These are phyloP conservation scores for Suillus ampliporus DNA, from an alignment of 768 basidiomycete species.

Conservation along the genomic window DNA sequence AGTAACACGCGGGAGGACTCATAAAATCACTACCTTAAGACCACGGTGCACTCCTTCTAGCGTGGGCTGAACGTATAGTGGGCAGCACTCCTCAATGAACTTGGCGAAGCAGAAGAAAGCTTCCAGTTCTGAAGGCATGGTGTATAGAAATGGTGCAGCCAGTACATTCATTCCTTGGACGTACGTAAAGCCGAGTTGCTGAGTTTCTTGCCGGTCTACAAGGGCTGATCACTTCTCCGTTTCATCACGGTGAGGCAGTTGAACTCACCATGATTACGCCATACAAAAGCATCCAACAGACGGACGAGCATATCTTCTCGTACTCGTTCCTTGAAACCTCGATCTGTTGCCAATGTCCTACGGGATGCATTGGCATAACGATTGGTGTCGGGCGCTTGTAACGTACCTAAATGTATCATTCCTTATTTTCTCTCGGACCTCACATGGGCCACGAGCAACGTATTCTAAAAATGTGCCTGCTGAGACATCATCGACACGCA, in stretches of 20 bases:
- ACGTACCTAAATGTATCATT: slow-evolving; percentile 94
- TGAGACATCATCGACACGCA: slow-evolving; percentile 81
- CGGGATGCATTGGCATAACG: slow-evolving; percentile 9
- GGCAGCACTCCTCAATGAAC: slow-evolving; percentile 95
- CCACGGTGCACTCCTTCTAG: slow-evolving; percentile 95
- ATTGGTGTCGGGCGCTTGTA: background rate
- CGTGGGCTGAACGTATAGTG: slow-evolving; percentile 96
- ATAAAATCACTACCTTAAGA: slow-evolving; percentile 68
- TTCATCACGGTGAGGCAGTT: background rate
- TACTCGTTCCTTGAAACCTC: slow-evolving; percentile 96
- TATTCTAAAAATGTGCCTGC: slow-evolving; percentile 77
- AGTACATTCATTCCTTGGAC: slow-evolving; percentile 99
- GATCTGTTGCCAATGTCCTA: slow-evolving; percentile 94
- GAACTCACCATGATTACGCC: slow-evolving; percentile 83
- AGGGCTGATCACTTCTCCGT: background rate
- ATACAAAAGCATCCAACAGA: slow-evolving; percentile 96
- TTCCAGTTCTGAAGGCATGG: slow-evolving; percentile 97
- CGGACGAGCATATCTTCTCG: slow-evolving; percentile 97
- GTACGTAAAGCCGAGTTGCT: slow-evolving; percentile 90
- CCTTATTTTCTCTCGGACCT: slow-evolving; percentile 89
- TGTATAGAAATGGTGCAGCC: slow-evolving; percentile 96
- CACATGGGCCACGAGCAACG: slow-evolving; percentile 83
- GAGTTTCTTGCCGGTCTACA: slow-evolving; percentile 74
- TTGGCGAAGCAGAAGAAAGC: slow-evolving; percentile 96
- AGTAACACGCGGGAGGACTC: background rate